Conservation (phyloP, 106 monocot species). For the Phalaenopsis aphrodite region DNA sequence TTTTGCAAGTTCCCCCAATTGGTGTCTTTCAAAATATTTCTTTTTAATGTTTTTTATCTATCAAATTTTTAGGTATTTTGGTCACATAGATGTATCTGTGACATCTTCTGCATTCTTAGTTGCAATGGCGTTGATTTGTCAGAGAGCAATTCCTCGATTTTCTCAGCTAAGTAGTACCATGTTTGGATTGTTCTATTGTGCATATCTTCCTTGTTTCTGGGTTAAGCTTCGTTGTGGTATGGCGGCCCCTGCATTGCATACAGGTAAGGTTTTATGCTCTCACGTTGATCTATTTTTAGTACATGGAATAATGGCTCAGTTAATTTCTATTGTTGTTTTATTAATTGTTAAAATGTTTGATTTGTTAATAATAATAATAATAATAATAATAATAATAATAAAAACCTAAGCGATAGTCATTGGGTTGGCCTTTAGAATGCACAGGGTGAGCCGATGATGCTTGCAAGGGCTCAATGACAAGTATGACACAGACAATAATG, state of each 20-base stretch:
- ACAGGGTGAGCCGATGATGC: too few species aligned
- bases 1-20: background rate
- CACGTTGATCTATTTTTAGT: background rate
- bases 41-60: slow-evolving; percentile 7
- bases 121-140: slow-evolving; percentile 74
- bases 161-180: slow-evolving; percentile 87
- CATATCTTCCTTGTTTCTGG: slow-evolving; percentile 97
- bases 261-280: slow-evolving; percentile 38
- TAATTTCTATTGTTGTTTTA: background rate
- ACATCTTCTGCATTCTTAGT: slow-evolving; percentile 78
- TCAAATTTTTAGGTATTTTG: slow-evolving; percentile 66
- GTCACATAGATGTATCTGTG: slow-evolving; percentile 82
- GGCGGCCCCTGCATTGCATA: slow-evolving; percentile 74
- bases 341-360: background rate
- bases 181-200: slow-evolving; percentile 97
- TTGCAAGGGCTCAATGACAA: too few species aligned
- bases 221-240: slow-evolving; percentile 86
- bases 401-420: too few species aligned
- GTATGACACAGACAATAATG: too few species aligned
- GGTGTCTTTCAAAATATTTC: background rate
- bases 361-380: background rate
- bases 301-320: background rate
- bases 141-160: slow-evolving; percentile 93
- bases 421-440: too few species aligned
- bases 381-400: too few species aligned